Percentiles rank a stretch among this genome's conserved stretches.
Evolutionary conservation across 768 basidiomycete species (phyloP).

Genomic region (Lactarius indigo): DNA sequence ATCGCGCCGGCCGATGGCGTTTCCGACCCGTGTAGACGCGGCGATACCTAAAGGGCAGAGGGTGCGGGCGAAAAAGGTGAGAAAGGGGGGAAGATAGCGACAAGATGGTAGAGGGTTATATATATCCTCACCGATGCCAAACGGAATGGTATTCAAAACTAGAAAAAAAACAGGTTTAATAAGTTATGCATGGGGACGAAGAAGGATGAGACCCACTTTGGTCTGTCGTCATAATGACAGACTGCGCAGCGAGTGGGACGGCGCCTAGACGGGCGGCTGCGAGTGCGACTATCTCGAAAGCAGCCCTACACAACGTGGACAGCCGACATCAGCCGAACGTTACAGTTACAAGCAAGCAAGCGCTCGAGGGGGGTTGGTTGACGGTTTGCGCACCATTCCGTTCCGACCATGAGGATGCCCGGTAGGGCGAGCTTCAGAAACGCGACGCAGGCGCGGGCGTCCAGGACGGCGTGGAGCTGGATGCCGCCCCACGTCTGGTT

Average conservation of each 20-base stretch:
- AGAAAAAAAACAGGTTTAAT: not conserved
- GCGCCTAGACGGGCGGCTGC: slow-evolving; percentile 68
- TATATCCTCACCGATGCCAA: slow-evolving; percentile 58
- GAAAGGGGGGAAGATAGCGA: not conserved
- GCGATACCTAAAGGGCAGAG: slow-evolving; percentile 46
- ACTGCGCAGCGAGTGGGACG: slow-evolving; percentile 69
- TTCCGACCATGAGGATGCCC: slow-evolving; percentile 75
- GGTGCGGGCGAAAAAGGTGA: too few relatives aligned
- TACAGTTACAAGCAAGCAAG: not conserved
- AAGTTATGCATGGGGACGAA: not conserved
- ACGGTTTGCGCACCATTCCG: slow-evolving; percentile 85
- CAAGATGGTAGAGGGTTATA: not conserved
- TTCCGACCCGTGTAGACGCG: slow-evolving; percentile 69
- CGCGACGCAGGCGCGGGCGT: slow-evolving; percentile 45
- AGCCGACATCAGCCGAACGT: not conserved
- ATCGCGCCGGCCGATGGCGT: slow-evolving; percentile 59
- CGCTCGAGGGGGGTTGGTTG: too few relatives aligned
- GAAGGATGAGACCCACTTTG: slow-evolving; percentile 46
- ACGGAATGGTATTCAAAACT: slow-evolving; percentile 73
- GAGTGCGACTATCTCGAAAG: slow-evolving; percentile 78
- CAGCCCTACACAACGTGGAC: slow-evolving; percentile 47
- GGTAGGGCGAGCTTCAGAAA: slow-evolving; percentile 72
- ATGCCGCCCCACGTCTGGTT: slow-evolving; percentile 67
- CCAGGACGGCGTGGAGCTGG: slow-evolving; percentile 43
- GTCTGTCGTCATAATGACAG: slow-evolving; percentile 77